Conservation (phyloP, 768 basidiomycete species). For the Trametes coccinea region DNA sequence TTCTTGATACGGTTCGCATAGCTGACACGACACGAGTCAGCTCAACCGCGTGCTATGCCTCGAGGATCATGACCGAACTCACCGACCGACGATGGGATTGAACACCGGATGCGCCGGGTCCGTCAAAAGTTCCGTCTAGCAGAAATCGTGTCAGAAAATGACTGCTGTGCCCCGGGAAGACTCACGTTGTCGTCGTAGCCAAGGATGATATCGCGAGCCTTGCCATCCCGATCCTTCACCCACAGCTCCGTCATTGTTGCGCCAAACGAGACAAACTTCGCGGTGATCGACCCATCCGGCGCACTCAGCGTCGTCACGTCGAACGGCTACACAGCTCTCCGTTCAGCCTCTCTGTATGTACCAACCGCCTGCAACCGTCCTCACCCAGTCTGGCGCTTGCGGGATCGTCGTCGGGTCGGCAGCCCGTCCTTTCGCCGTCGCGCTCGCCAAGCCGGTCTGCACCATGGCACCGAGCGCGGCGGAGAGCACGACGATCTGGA, state of each 20-base stretch:
- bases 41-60: too few relatives aligned
- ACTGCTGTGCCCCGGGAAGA: neutral
- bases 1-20: slow-evolving; percentile 57
- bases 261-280: slow-evolving; percentile 58
- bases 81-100: slow-evolving; percentile 30
- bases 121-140: slow-evolving; percentile 41
- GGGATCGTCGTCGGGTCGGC: neutral
- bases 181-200: slow-evolving; percentile 57
- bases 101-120: slow-evolving; percentile 52
- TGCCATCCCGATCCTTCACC: slow-evolving; percentile 53
- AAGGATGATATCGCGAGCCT: slow-evolving; percentile 52
- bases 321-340: slow-evolving; percentile 40
- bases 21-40: slow-evolving; percentile 34
- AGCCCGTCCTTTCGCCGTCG: neutral
- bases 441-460: neutral
- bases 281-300: slow-evolving; percentile 56
- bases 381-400: slow-evolving; percentile 17
- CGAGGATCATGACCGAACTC: neutral
- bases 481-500: neutral
- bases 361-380: neutral
- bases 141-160: neutral
- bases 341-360: neutral
- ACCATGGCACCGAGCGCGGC: neutral
- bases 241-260: slow-evolving; percentile 56
- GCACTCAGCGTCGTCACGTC: slow-evolving; percentile 48